Evolutionary conservation across 345 rosid species (phyloP).

Genomic region (Kandelia obovata): DNA sequence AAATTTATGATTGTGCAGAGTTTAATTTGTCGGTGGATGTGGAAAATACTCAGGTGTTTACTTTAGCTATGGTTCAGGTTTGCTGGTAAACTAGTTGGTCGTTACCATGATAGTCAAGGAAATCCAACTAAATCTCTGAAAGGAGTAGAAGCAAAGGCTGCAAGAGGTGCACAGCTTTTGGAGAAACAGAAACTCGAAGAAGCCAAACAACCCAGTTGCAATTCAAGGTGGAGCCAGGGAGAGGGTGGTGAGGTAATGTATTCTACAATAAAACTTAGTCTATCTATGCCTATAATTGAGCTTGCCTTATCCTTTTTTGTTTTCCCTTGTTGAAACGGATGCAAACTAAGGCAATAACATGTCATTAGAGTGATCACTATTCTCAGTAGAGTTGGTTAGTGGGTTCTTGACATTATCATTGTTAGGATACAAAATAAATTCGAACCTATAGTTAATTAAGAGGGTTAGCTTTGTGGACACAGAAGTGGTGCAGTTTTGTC

Average conservation of each 20-base stretch:
- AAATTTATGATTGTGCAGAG: neutral
- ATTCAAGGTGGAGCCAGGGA: constrained; percentile 88
- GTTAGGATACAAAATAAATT: neutral
- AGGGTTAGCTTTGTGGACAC: neutral
- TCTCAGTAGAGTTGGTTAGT: neutral
- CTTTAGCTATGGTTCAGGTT: constrained; percentile 37
- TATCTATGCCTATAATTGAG: neutral
- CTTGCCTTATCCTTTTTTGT: neutral
- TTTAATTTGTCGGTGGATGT: neutral
- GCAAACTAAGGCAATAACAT: neutral
- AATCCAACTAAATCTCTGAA: constrained; percentile 80
- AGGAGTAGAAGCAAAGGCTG: constrained; percentile 93
- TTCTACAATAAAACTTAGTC: neutral
- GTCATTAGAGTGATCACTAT: neutral
- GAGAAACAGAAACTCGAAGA: constrained; percentile 89
- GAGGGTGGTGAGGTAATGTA: constrained; percentile 80
- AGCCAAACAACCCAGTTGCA: constrained; percentile 83
- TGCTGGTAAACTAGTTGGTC: constrained; percentile 84
- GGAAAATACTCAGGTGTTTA: neutral
- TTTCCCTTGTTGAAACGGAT: neutral
- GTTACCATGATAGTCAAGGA: constrained; percentile 72
- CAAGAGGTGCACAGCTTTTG: constrained; percentile 85
- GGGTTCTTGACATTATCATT: neutral
- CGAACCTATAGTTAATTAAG: neutral
- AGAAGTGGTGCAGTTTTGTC: neutral